These are phyloP conservation scores for Corrigiola litoralis DNA, from an alignment of 179 eudicot species.

Conservation along the genomic window DNA sequence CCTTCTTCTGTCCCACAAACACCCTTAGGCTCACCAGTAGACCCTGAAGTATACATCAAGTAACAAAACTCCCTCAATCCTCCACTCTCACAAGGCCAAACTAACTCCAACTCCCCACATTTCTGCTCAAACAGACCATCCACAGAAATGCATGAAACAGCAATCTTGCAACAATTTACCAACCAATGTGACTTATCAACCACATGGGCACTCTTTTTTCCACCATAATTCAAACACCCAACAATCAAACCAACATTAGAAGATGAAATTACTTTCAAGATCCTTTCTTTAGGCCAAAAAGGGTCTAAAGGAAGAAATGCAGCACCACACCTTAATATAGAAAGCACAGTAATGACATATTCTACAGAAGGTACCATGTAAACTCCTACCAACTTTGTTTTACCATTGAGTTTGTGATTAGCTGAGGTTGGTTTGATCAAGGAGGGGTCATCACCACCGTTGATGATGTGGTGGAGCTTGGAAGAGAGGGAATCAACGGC, in stretches of 20 bases:
- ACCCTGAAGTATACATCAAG: constrained; percentile 93
- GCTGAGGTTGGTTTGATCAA: constrained; percentile 45
- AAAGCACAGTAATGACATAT: constrained; percentile 68
- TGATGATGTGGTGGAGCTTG: constrained; percentile 47
- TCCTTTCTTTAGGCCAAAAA: constrained; percentile 70
- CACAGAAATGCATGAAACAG: constrained; percentile 40
- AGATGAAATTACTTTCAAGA: constrained; percentile 48
- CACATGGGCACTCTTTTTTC: constrained; percentile 30
- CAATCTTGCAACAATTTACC: constrained; percentile 29
- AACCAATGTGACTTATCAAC: constrained; percentile 44
- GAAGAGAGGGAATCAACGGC: constrained; percentile 59
- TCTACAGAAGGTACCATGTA: constrained; percentile 76
- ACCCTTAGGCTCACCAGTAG: constrained; percentile 90
- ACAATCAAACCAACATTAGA: constrained; percentile 62
- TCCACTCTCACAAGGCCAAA: constrained; percentile 66
- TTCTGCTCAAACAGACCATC: constrained; percentile 33
- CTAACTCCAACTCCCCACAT: constrained; percentile 31
- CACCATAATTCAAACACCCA: constrained; percentile 32
- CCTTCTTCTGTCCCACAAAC: constrained; percentile 89
- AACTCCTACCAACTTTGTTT: constrained; percentile 58
- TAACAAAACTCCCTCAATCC: constrained; percentile 55
- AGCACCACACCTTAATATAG: constrained; percentile 68
- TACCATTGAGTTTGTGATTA: constrained; percentile 16
- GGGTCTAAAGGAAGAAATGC: constrained; percentile 85
- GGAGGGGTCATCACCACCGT: constrained; percentile 57